Percentiles rank a stretch among this genome's conserved stretches.
These are phyloP conservation scores for Cucurbita ficifolia DNA, from an alignment of 306 rosid genomes.

Conservation along the genomic window DNA sequence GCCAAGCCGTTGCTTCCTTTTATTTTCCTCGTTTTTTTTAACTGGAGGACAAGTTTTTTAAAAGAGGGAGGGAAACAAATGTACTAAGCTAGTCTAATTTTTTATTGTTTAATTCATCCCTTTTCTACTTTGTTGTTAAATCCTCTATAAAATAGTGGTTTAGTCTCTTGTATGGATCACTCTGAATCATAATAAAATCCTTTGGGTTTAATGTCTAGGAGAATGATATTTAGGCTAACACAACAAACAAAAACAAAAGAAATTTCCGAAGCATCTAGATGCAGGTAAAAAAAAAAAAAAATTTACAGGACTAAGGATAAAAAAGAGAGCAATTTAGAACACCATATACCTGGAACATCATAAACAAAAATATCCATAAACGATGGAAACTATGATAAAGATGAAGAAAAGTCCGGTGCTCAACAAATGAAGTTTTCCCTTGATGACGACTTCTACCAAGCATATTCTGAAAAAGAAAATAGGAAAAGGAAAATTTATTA, in stretches of 20 bases:
- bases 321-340: background rate
- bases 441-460: constrained; percentile 38
- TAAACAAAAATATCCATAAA: constrained; percentile 81
- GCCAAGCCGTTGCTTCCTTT: too few relatives aligned
- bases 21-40: too few relatives aligned
- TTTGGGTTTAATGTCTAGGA: background rate
- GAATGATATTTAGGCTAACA: background rate
- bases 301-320: background rate
- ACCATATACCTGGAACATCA: constrained; percentile 88
- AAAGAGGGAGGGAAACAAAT: background rate
- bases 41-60: too few relatives aligned
- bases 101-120: background rate
- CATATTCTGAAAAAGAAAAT: constrained; percentile 30
- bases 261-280: too few relatives aligned
- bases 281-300: background rate
- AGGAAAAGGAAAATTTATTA: background rate
- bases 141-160: background rate
- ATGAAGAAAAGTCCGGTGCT: constrained; percentile 90
- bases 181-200: background rate
- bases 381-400: constrained; percentile 93
- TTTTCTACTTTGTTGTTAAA: too few relatives aligned
- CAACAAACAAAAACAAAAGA: background rate
- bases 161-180: background rate
- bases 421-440: constrained; percentile 96
- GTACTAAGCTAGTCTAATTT: background rate